These are phyloP conservation scores for Candida wancherniae DNA, from an alignment of 805 yeast species.

Conservation along the genomic window DNA sequence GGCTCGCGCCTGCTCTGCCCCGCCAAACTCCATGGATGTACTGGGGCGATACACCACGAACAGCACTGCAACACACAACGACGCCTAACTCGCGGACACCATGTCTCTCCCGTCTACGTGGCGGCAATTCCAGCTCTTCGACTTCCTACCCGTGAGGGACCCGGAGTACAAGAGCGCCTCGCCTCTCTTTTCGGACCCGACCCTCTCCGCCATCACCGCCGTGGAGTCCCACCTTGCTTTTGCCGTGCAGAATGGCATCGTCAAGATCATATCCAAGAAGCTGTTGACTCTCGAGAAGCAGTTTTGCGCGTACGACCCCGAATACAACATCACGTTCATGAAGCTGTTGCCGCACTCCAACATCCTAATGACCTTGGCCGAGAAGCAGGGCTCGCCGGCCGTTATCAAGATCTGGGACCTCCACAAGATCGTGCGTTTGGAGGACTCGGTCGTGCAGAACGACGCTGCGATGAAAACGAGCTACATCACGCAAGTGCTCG, in stretches of 20 bases:
- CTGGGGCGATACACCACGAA: slow-evolving; percentile 2
- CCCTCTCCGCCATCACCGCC: slow-evolving; percentile 59
- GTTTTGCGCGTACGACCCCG: slow-evolving; percentile 63
- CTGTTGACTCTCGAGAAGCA: slow-evolving; percentile 43
- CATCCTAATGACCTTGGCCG: slow-evolving; percentile 68
- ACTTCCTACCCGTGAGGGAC: slow-evolving; percentile 75
- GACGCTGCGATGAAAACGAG: slow-evolving; percentile 23
- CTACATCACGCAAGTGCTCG: slow-evolving; percentile 57
- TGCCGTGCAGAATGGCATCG: slow-evolving; percentile 47
- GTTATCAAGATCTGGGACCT: slow-evolving; percentile 71
- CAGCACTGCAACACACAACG: no score
- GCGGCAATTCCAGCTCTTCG: slow-evolving; percentile 87
- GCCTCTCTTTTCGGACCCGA: slow-evolving; percentile 76
- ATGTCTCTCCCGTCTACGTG: slow-evolving; percentile 35
- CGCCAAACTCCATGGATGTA: no score
- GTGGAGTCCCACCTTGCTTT: slow-evolving; percentile 53
- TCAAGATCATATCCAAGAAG: slow-evolving; percentile 51
- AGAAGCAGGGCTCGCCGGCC: slow-evolving; percentile 65
- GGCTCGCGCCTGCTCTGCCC: no score
- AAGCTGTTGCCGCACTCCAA: slow-evolving; percentile 44
- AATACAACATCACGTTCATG: slow-evolving; percentile 59
- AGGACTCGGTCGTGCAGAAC: slow-evolving; percentile 10
- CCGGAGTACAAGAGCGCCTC: slow-evolving; percentile 61
- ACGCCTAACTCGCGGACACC: no score
- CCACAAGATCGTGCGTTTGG: slow-evolving; percentile 39